Percentiles rank a stretch among this genome's conserved stretches.
Evolutionary conservation across 139 green algal genomes (phyloP).

Genomic region (Volvox africanus): DNA sequence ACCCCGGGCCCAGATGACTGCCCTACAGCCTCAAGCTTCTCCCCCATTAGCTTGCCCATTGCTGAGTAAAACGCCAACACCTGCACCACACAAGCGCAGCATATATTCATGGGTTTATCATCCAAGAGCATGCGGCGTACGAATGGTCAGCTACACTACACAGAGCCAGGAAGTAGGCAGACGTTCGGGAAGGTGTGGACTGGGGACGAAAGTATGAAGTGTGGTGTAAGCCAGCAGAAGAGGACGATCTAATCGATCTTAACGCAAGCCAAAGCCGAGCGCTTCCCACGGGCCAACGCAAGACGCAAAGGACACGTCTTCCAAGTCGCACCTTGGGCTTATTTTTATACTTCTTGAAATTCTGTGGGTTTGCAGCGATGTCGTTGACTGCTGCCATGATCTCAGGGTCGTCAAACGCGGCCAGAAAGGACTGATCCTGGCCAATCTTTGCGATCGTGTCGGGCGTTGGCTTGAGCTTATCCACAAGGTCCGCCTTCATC

Average conservation of each 20-base stretch:
- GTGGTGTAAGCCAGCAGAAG: no score
- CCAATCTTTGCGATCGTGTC: conserved; percentile 51
- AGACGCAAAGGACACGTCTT: no score
- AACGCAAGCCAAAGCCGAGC: no score
- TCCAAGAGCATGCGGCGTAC: no score
- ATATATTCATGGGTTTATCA: no score
- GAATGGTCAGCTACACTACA: no score
- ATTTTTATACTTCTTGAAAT: conserved; percentile 70
- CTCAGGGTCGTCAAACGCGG: conserved; percentile 60
- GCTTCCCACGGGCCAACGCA: no score
- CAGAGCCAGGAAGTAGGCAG: no score
- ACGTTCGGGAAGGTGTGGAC: no score
- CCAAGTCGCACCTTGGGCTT: conserved; percentile 41
- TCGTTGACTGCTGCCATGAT: conserved; percentile 68
- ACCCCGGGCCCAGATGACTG: not conserved
- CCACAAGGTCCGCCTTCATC: conserved; percentile 53
- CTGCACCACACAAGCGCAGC: conserved; percentile 6
- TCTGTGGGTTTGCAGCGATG: conserved; percentile 64
- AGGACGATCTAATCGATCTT: no score
- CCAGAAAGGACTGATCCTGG: conserved; percentile 42
- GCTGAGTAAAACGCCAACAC: conserved; percentile 54
- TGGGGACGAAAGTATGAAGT: no score
- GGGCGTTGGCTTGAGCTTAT: conserved; percentile 53
- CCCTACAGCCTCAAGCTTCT: conserved; percentile 42
- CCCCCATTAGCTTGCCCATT: conserved; percentile 54